Evolutionary conservation across 1,284 basidiomycete genomes (phyloP).

Genomic region (Macrocystidia cucumis): DNA sequence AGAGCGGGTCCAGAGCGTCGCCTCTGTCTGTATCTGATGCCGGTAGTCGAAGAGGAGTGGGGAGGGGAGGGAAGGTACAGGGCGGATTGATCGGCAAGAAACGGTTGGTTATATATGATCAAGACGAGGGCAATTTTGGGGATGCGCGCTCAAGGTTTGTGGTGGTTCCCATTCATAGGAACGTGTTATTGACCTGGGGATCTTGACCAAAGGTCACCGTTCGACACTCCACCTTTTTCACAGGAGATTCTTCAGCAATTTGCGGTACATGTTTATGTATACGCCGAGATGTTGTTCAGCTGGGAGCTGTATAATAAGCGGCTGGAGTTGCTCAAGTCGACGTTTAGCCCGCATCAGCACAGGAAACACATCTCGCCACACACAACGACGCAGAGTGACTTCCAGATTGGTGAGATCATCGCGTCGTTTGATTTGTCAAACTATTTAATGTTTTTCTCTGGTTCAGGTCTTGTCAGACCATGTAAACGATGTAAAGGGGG

Average conservation of each 20-base stretch:
- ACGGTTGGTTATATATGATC: constrained; percentile 18
- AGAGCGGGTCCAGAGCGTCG: too few species aligned
- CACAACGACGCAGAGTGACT: constrained; percentile 22
- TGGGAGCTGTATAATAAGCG: constrained; percentile 66
- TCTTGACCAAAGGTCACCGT: too few species aligned
- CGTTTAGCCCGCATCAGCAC: constrained; percentile 12
- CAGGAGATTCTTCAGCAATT: constrained; percentile 39
- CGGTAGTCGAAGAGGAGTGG: too few species aligned
- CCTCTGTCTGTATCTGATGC: constrained; percentile 16
- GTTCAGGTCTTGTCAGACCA: constrained; percentile 27
- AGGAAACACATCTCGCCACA: constrained; percentile 19
- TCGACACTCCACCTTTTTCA: too few species aligned
- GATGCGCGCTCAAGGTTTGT: too few species aligned
- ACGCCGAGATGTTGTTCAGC: constrained; percentile 68
- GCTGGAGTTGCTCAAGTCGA: constrained; percentile 60
- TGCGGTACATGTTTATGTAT: constrained; percentile 54
- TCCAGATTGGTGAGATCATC: constrained; percentile 27
- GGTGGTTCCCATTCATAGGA: too few species aligned
- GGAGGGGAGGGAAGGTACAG: too few species aligned
- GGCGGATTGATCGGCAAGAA: too few species aligned
- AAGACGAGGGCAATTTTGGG: constrained; percentile 2
- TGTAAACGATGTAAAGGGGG: constrained; percentile 29
- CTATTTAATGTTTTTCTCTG: constrained; percentile 3
- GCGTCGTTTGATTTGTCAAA: background rate
- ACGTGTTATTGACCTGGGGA: too few species aligned